phyloP scores from a whole-genome alignment of 257 asterid genomes.

The Solanum arcanum region DNA sequence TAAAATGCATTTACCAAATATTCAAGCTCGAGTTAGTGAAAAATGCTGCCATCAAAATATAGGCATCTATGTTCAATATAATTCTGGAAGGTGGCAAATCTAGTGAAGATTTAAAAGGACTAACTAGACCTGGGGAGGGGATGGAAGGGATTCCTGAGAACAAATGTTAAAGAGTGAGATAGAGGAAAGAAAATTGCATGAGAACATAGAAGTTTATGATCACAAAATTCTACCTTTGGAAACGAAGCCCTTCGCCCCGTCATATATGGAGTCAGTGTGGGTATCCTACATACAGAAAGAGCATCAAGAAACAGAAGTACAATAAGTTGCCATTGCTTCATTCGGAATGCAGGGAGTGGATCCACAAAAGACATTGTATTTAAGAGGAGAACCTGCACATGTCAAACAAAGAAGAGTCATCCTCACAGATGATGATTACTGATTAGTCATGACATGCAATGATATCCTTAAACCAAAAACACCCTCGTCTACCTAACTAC shows the following conservation, averaged over 20 bases:
- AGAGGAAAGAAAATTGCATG: not conserved
- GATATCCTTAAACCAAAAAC: not conserved
- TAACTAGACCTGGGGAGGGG: not conserved
- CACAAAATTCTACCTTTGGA: conserved; percentile 52
- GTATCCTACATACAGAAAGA: conserved; percentile 67
- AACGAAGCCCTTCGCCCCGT: conserved; percentile 43
- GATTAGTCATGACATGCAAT: not conserved
- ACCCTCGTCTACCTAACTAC: not conserved
- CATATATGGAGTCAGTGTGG: conserved; percentile 49
- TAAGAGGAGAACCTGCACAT: conserved; percentile 54
- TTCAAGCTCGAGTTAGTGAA: not conserved
- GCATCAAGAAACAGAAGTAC: conserved; percentile 77
- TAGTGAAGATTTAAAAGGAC: not conserved
- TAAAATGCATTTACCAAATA: not conserved
- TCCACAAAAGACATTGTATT: conserved; percentile 79
- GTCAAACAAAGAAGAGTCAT: not conserved
- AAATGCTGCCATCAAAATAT: not conserved
- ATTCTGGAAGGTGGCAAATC: not conserved
- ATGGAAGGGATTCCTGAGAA: not conserved
- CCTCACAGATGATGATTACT: not conserved
- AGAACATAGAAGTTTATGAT: not conserved
- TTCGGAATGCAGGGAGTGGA: conserved; percentile 73
- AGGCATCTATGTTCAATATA: not conserved
- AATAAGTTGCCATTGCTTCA: conserved; percentile 80
- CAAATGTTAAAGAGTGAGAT: not conserved